These are phyloP conservation scores for Dianthus caryophyllus DNA, from an alignment of 148 eudicot species.

Conservation along the genomic window DNA sequence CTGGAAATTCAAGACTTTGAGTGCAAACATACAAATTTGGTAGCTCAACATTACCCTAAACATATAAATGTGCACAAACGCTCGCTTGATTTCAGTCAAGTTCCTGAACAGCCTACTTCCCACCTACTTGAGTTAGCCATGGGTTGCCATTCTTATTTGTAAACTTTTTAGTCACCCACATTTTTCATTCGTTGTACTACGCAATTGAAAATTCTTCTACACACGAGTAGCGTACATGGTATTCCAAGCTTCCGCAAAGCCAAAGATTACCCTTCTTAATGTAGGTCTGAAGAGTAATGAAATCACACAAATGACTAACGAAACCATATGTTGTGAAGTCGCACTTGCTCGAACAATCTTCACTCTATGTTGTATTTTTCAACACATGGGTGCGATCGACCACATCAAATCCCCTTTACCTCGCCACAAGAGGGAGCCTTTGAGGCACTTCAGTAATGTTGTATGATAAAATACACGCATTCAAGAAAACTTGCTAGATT, in stretches of 20 bases:
- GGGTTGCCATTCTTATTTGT: conserved; percentile 2
- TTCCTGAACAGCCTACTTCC: neutral
- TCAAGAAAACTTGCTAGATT: neutral
- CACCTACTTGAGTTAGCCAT: neutral
- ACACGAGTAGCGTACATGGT: neutral
- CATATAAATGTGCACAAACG: neutral
- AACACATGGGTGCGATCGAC: neutral
- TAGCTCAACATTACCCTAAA: neutral
- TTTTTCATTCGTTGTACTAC: neutral
- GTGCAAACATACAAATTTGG: neutral
- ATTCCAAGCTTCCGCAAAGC: neutral
- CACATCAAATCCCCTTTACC: neutral
- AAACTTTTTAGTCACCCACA: neutral
- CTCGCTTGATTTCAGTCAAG: neutral
- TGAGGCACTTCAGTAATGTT: neutral
- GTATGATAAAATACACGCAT: neutral
- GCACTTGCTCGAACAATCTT: neutral
- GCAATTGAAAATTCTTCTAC: neutral
- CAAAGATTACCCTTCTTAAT: neutral
- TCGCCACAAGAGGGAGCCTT: neutral
- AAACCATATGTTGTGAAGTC: neutral
- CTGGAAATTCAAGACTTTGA: neutral
- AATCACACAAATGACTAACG: neutral
- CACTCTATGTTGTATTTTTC: neutral
- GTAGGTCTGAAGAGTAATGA: neutral